Percentiles rank a stretch among this genome's conserved stretches.
Evolutionary conservation across 768 basidiomycete species (phyloP).

Genomic region (Russula dissimulans): DNA sequence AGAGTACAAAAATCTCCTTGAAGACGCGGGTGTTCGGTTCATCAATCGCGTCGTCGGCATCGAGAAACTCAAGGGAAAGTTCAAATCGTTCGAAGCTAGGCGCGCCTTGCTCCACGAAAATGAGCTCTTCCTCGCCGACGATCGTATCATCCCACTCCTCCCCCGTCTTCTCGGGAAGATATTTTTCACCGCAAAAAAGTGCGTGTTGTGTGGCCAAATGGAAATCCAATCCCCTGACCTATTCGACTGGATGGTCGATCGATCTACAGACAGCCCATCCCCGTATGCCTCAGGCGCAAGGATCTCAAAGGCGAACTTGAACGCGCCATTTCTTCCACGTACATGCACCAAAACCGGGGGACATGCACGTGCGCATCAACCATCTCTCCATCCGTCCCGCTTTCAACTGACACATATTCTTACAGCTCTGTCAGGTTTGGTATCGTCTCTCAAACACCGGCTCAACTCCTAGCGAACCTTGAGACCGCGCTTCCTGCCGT

Average conservation of each 20-base stretch:
- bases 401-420: background rate
- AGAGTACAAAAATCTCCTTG: constrained; percentile 90
- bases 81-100: constrained; percentile 75
- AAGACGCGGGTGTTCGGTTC: constrained; percentile 71
- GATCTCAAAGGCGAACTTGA: constrained; percentile 91
- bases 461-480: constrained; percentile 74
- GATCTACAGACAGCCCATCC: constrained; percentile 75
- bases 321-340: constrained; percentile 86
- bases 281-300: constrained; percentile 81
- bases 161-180: constrained; percentile 81
- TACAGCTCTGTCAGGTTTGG: constrained; percentile 78
- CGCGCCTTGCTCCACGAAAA: constrained; percentile 80
- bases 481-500: constrained; percentile 68
- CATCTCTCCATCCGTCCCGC: background rate
- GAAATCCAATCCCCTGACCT: background rate
- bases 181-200: constrained; percentile 97
- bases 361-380: constrained; percentile 73
- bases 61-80: constrained; percentile 89
- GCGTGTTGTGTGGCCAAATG: constrained; percentile 23
- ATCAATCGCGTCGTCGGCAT: constrained; percentile 87
- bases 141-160: constrained; percentile 77
- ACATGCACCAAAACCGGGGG: constrained; percentile 91
- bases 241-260: background rate
- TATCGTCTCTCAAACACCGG: constrained; percentile 57
- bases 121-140: constrained; percentile 89